These are phyloP conservation scores for Penicillium lividum DNA, from an alignment of 495 filamentous ascomycete genomes.

Conservation along the genomic window DNA sequence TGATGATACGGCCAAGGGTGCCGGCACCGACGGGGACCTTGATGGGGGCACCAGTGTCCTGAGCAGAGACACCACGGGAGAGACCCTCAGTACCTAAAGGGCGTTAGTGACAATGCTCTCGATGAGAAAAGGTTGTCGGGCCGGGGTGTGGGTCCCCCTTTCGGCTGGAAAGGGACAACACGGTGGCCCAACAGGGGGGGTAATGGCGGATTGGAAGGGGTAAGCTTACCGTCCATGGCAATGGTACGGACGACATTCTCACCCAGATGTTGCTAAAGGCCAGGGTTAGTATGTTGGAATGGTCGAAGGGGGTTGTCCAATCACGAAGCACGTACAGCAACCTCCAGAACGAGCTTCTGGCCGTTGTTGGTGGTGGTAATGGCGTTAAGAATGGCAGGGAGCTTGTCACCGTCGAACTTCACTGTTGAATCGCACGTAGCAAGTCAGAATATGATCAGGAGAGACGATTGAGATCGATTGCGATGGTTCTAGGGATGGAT, in stretches of 20 bases:
- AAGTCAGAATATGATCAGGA: constrained; percentile 43
- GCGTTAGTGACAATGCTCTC: constrained; percentile 26
- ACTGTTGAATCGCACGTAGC: constrained; percentile 48
- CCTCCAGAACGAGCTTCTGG: constrained; percentile 94
- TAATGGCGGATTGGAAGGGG: constrained; percentile 3
- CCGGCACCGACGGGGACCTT: constrained; percentile 93
- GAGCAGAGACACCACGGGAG: constrained; percentile 79
- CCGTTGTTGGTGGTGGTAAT: constrained; percentile 87
- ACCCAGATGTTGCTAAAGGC: constrained; percentile 91
- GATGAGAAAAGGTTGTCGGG: constrained; percentile 15
- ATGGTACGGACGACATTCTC: constrained; percentile 99
- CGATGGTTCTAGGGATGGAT: constrained; percentile 40
- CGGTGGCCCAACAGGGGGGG: constrained; percentile 25
- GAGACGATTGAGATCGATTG: constrained; percentile 34
- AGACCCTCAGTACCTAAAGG: constrained; percentile 95
- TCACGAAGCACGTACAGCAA: constrained; percentile 71
- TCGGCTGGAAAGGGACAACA: constrained; percentile 24
- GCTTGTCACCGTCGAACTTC: constrained; percentile 93
- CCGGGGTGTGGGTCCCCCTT: constrained; percentile 28
- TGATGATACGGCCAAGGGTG: constrained; percentile 98
- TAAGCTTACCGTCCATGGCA: constrained; percentile 98
- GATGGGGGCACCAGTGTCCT: constrained; percentile 93
- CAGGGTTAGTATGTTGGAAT: constrained; percentile 25
- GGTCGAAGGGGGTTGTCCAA: constrained; percentile 25
- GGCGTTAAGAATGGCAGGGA: constrained; percentile 97